Evolutionary conservation across 163 green algal species (phyloP).

Genomic region (Picocystis sp.): DNA sequence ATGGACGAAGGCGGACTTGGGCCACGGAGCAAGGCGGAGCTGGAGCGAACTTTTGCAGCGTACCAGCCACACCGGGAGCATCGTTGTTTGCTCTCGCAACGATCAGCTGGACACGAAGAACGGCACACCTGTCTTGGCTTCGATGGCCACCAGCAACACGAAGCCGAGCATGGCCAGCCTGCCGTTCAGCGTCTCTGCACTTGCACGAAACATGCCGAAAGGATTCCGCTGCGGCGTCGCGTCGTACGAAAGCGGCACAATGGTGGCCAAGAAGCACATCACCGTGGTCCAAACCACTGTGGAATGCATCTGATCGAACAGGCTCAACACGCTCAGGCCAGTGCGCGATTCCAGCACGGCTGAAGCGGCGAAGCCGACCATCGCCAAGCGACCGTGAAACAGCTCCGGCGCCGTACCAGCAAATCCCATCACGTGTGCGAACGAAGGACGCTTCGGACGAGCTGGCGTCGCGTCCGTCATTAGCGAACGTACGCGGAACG

Average conservation of each 20-base stretch:
- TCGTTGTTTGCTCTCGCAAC: no score
- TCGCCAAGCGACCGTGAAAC: conserved; percentile 2
- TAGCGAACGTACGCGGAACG: conserved; percentile 3
- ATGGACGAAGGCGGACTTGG: no score
- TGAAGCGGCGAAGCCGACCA: conserved; percentile 4
- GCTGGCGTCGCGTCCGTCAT: background rate
- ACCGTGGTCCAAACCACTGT: no score
- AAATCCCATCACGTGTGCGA: no score
- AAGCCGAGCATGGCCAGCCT: conserved; percentile 57
- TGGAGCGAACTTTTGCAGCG: no score
- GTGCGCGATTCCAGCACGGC: no score
- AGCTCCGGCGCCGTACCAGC: background rate
- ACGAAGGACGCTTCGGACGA: no score
- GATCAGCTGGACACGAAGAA: conserved; percentile 30
- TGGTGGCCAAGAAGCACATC: background rate
- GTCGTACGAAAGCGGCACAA: background rate
- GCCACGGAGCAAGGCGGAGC: no score
- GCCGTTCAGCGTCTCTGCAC: conserved; percentile 48
- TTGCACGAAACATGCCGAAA: conserved; percentile 35
- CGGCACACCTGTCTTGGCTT: conserved; percentile 35
- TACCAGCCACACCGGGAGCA: no score
- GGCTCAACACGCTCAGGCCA: no score
- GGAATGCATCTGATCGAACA: no score
- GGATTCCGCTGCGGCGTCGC: conserved; percentile 10
- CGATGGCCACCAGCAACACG: conserved; percentile 32